A percentile compares a stretch with the other conserved stretches of the same genome.
Evolutionary conservation across 495 filamentous ascomycete species (phyloP).

Genomic region (Eremomyces bilateralis): DNA sequence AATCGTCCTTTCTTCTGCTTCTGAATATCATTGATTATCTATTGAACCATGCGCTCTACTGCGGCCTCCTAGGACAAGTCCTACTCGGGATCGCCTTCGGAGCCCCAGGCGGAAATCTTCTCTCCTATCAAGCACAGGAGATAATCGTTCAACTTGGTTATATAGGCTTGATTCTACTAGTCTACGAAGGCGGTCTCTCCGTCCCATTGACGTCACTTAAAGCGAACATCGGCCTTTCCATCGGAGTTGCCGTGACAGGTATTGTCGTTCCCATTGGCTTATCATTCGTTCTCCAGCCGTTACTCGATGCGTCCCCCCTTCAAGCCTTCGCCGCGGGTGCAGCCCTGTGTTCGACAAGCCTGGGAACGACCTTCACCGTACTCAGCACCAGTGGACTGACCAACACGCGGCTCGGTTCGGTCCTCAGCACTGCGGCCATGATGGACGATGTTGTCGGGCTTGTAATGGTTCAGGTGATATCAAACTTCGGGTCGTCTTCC

Average conservation of each 20-base stretch:
- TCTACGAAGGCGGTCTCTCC: conserved; percentile 4
- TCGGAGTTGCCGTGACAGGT: conserved; percentile 3
- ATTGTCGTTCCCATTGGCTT: conserved; percentile 4
- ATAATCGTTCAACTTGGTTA: conserved; percentile 6
- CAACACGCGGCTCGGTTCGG: background rate
- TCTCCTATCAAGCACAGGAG: conserved; percentile 2
- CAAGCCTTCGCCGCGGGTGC: background rate
- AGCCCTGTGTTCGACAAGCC: background rate
- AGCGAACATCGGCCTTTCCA: conserved; percentile 4
- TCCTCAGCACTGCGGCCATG: background rate
- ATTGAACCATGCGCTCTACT: conserved; percentile 1
- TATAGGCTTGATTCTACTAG: conserved; percentile 6
- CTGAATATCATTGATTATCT: background rate
- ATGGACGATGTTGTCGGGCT: background rate
- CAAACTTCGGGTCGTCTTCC: too few species aligned
- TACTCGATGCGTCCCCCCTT: too few species aligned
- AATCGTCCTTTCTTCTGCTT: background rate
- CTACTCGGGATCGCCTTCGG: conserved; percentile 7
- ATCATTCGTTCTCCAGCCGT: conserved; percentile 2
- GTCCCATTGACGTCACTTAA: conserved; percentile 2
- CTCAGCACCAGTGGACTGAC: background rate
- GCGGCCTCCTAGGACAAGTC: conserved; percentile 6
- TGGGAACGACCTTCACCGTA: background rate
- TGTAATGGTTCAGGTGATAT: background rate
- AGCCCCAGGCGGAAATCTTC: conserved; percentile 5